Base-by-base conservation (phyloP, 2,329 filamentous ascomycete species). In the Huntiella savannae region DNA sequence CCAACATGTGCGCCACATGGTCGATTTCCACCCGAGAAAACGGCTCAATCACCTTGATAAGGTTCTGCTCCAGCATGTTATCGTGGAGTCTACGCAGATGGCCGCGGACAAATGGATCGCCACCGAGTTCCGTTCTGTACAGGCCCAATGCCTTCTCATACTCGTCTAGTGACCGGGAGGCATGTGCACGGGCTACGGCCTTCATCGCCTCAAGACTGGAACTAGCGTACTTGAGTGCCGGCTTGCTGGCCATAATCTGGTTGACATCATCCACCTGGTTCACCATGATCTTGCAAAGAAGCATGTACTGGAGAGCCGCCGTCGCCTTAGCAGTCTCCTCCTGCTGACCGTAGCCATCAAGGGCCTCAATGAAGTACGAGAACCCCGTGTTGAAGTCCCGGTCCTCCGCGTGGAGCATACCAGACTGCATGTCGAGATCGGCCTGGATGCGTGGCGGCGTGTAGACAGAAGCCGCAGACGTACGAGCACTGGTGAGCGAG, bases 281-380 rank as follows among this genome's bases (percentile, higher is more conserved):
- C 55, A 98, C 73, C 92, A 98, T 98, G 63, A 98, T 91, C 70
- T 98, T 98, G 77, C 91, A 96, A 33, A 98, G 78, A 46, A 98
- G 75, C 91, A 98, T 98, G 71, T 98, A 98, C 69, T 98, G 91
- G 53, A 98, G 70, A 8, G 91, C 86, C 10, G 88, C 84, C n/a
- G 88, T 92, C n/a, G 92, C 91, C 64, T 87, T 86, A 53, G 72
- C 67, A 35, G 78, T 68, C 60, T 94, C 86, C 54, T 98, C 91
- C 62, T 93, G 86, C 40, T 80, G 79, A 65, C 91, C 85, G 64
- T 96, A 98, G 50, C 91, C 91, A 60, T 98, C 91, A 52, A 98
- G 77, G 2, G 92, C 91, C 67, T 98, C 91, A 63, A 98, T 96
- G 64, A 98, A 98, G 71, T 98, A 98, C 43, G 87, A 95, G 64